These are phyloP conservation scores for Calcarisporium arbuscula DNA, from an alignment of 2,329 filamentous ascomycete genomes.

Conservation along the genomic window DNA sequence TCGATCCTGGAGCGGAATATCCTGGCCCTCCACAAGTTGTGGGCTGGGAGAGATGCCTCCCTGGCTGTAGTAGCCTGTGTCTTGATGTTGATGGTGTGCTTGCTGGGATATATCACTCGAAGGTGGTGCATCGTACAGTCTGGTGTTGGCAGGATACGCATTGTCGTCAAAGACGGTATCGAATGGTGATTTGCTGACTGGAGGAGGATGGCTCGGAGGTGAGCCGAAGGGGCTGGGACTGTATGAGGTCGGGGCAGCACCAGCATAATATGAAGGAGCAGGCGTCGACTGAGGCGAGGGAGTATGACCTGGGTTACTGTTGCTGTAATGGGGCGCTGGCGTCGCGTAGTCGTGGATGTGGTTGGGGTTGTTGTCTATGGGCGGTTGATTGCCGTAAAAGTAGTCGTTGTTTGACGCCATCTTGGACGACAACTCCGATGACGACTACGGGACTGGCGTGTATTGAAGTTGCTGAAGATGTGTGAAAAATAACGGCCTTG, in stretches of 20 bases:
- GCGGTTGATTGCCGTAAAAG: constrained; percentile 45
- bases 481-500: too few relatives aligned
- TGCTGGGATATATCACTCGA: constrained; percentile 29
- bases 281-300: constrained; percentile 34
- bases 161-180: constrained; percentile 63
- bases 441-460: too few relatives aligned
- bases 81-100: constrained; percentile 39
- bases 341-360: constrained; percentile 28
- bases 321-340: constrained; percentile 35
- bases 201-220: constrained; percentile 26
- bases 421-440: too few relatives aligned
- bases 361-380: constrained; percentile 19
- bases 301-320: constrained; percentile 25
- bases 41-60: constrained; percentile 25
- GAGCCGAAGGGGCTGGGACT: constrained; percentile 17
- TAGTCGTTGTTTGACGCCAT: constrained; percentile 65
- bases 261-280: constrained; percentile 29
- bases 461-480: too few relatives aligned
- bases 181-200: constrained; percentile 47
- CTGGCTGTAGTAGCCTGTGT: constrained; percentile 52
- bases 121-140: constrained; percentile 18
- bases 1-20: constrained; percentile 52
- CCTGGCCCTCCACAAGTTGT: constrained; percentile 38
- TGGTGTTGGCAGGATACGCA: constrained; percentile 52
- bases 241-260: constrained; percentile 8